Base-by-base conservation (phyloP, 768 basidiomycete genomes). In the Kwoniella newhampshirensis region DNA sequence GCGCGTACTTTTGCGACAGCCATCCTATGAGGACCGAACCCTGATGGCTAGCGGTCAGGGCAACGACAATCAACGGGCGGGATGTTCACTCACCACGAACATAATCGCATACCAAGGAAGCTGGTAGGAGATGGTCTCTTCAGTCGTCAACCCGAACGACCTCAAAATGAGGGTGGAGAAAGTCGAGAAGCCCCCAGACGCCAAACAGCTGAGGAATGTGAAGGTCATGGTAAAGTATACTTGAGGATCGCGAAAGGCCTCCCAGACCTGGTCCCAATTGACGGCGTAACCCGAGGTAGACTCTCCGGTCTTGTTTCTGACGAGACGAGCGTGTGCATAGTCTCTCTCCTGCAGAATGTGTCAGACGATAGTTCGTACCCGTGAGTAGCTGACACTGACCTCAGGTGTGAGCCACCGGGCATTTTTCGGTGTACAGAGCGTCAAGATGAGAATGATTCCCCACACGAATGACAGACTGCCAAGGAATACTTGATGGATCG, bases 161-260 rank as follows among this genome's bases (percentile, higher is more conserved):
- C 55, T 49, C 5, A 60, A 39, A 30, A 60, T 60, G n/a, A 60
- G 21, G 20, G 59, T 55, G 18, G 59, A 60, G 35, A 60, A 60
- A 13, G 59, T 55, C 9, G 59, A 55, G 53, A 60, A 55, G 40
- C 58, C 59, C 51, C 59, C 59, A 13, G 59, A 60, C 23, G 59
- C 52, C 17, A 28, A 13, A 15, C 25, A 43, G 27, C 25, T 25
- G 26, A 60, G 27, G 18, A 60, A 39, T 18, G 54, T 60, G 49
- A 55, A 60, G 49, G 42, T 28, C 3, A 41, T 15, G 9, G 45
- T 21, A 47, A 60, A 56, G 30, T 45, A 60, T 2, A 60, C 48
- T 28, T 60, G 53, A n/a, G 53, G 53, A 32, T 60, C 59, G 37
- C 18, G 30, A 25, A 55, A 49, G 6, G 21, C 27, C 30, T 54